A percentile compares a stretch with the other conserved stretches of the same genome.
phyloP scores from a whole-genome alignment of 345 rosid species.

The Corchorus capsularis region DNA sequence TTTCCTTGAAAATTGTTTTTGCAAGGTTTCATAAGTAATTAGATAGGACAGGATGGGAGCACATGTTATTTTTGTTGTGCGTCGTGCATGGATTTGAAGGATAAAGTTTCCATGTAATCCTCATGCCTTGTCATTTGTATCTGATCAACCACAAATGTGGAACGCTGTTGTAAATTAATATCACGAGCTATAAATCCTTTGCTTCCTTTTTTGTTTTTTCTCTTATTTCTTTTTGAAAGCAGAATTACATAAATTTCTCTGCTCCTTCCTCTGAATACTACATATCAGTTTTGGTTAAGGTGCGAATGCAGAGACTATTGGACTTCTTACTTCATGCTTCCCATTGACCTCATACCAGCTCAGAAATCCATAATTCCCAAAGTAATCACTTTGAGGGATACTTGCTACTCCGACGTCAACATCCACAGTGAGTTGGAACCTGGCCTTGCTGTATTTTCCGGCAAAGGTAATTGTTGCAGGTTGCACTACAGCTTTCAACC shows the following conservation, averaged over 20 bases:
- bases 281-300: neutral
- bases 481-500: slow-evolving; percentile 37
- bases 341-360: slow-evolving; percentile 50
- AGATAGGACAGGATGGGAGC: slow-evolving; percentile 15
- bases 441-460: slow-evolving; percentile 34
- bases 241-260: neutral
- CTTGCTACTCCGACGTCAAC: slow-evolving; percentile 28
- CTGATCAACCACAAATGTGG: slow-evolving; percentile 22
- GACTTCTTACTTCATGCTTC: slow-evolving; percentile 41
- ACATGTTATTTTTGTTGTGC: slow-evolving; percentile 10
- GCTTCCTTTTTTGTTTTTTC: neutral
- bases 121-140: slow-evolving; percentile 14
- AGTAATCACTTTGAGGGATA: slow-evolving; percentile 34
- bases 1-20: neutral
- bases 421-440: slow-evolving; percentile 41
- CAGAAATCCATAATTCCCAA: slow-evolving; percentile 48
- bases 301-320: slow-evolving; percentile 51
- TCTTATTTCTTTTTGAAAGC: neutral
- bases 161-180: slow-evolving; percentile 18
- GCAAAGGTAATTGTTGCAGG: slow-evolving; percentile 34
- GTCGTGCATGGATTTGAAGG: slow-evolving; percentile 28
- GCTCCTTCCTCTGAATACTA: neutral
- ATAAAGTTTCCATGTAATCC: slow-evolving; percentile 33
- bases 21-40: slow-evolving; percentile 14
- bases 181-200: neutral